Evolutionary conservation across 108 stramenopile species (phyloP).

Genomic region (Cyclotella kingstonii): DNA sequence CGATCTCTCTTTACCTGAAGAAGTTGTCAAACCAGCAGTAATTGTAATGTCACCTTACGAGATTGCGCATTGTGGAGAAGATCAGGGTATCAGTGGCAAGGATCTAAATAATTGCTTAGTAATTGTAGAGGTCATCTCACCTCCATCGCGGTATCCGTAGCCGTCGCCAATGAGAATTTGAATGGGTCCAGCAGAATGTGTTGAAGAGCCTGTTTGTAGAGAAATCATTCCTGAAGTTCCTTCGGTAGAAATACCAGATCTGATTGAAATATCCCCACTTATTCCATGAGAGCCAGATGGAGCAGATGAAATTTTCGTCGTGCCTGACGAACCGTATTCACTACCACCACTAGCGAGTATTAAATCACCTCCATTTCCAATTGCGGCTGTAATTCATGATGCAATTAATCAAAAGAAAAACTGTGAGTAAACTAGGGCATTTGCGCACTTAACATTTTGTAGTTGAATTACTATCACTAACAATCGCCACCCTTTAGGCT

Average conservation of each 20-base stretch:
- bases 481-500: slow-evolving; percentile 22
- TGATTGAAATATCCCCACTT: background rate
- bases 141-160: slow-evolving; percentile 38
- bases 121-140: slow-evolving; percentile 9
- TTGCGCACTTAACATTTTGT: background rate
- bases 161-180: slow-evolving; percentile 35
- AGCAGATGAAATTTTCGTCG: slow-evolving; percentile 7
- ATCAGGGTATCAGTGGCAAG: background rate
- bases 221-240: slow-evolving; percentile 40
- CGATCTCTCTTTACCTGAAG: too few species aligned
- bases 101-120: background rate
- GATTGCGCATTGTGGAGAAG: too few species aligned
- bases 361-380: slow-evolving; percentile 30
- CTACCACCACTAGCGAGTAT: slow-evolving; percentile 18
- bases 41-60: slow-evolving; percentile 4
- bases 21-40: slow-evolving; percentile 39
- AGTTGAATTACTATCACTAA: background rate
- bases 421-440: background rate
- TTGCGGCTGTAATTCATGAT: slow-evolving; percentile 9
- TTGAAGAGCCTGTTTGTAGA: slow-evolving; percentile 45
- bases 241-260: background rate
- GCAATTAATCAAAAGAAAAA: background rate
- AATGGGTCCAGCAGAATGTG: slow-evolving; percentile 47
- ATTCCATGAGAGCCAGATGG: slow-evolving; percentile 2
- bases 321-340: slow-evolving; percentile 20